phyloP scores from a whole-genome alignment of 2,329 filamentous ascomycete species.

The Phialophora chinensis region DNA sequence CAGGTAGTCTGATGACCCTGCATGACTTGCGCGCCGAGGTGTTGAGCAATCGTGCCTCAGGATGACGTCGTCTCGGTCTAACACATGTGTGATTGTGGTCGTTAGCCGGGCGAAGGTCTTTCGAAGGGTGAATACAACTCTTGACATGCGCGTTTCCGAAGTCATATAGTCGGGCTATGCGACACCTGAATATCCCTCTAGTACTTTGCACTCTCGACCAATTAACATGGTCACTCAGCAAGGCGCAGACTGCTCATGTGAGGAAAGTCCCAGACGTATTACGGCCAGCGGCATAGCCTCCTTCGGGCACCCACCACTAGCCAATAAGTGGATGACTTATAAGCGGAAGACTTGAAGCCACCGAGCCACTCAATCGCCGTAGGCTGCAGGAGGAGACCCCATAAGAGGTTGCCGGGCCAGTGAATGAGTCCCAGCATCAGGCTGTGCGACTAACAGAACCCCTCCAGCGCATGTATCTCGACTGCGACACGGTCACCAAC shows the following conservation, averaged over 20 bases:
- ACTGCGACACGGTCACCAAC: neutral
- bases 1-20: neutral
- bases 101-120: neutral
- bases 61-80: neutral
- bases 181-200: neutral
- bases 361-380: constrained; percentile 7
- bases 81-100: neutral
- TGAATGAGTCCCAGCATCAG: constrained; percentile 7
- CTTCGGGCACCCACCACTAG: neutral
- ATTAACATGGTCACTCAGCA: neutral
- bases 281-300: constrained; percentile 7
- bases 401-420: constrained; percentile 14
- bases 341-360: neutral
- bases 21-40: neutral
- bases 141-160: neutral
- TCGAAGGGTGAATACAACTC: neutral
- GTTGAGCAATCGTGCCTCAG: neutral
- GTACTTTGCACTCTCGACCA: neutral
- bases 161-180: neutral
- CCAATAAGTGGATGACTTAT: constrained; percentile 4
- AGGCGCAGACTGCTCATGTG: neutral
- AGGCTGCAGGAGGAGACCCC: neutral
- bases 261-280: constrained; percentile 1
- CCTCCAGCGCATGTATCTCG: constrained; percentile 2
- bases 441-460: constrained; percentile 20